Evolutionary conservation across 768 basidiomycete genomes (phyloP).

Genomic region (Rhizopogon salebrosus): DNA sequence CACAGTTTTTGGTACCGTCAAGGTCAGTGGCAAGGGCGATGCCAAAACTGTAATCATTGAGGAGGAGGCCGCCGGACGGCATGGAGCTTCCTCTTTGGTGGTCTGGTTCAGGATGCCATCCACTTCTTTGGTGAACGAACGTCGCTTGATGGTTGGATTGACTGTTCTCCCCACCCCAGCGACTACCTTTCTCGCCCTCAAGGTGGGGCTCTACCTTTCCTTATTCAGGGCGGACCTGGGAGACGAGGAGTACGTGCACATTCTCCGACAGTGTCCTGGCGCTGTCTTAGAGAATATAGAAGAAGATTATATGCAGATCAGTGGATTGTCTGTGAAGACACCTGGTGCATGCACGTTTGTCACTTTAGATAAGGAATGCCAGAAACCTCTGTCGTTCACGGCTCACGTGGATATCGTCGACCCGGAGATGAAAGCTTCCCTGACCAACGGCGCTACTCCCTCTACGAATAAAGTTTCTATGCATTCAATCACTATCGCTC

Average conservation of each 20-base stretch:
- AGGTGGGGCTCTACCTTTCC: slow-evolving; percentile 10
- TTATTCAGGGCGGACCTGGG: slow-evolving; percentile 12
- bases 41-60: slow-evolving; percentile 8
- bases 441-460: slow-evolving; percentile 14
- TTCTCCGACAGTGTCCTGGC: slow-evolving; percentile 13
- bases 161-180: slow-evolving; percentile 9
- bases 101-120: slow-evolving; percentile 16
- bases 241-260: slow-evolving; percentile 13
- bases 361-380: slow-evolving; percentile 11
- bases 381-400: slow-evolving; percentile 14
- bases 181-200: slow-evolving; percentile 5
- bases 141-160: slow-evolving; percentile 12
- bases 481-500: slow-evolving; percentile 2
- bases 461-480: slow-evolving; percentile 9
- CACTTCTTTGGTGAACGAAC: slow-evolving; percentile 6
- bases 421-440: slow-evolving; percentile 11
- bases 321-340: not conserved
- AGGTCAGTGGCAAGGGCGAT: slow-evolving; percentile 14
- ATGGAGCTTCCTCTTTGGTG: slow-evolving; percentile 13
- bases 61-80: slow-evolving; percentile 13
- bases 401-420: slow-evolving; percentile 18
- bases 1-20: slow-evolving; percentile 17
- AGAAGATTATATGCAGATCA: slow-evolving; percentile 13
- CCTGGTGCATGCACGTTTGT: not conserved
- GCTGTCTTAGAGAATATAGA: slow-evolving; percentile 6